Evolutionary conservation across 768 basidiomycete species (phyloP).

Genomic region (Daedalea quercina): DNA sequence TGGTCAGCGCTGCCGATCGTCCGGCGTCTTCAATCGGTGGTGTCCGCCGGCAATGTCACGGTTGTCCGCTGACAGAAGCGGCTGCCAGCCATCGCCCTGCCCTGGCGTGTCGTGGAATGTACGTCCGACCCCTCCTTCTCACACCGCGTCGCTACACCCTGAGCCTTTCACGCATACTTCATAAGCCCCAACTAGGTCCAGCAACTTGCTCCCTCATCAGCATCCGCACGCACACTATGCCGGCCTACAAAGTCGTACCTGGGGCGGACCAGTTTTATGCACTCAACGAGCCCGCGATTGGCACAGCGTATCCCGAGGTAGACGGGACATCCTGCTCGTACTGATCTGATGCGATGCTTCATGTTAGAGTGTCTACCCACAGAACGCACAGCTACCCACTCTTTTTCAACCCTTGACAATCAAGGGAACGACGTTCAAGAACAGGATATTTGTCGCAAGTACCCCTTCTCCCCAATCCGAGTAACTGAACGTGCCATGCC

Average conservation of each 20-base stretch:
- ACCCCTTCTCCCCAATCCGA: background rate
- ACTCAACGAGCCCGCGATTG: conserved; percentile 52
- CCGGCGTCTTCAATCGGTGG: too few relatives aligned
- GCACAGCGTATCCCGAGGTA: conserved; percentile 32
- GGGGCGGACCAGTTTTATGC: conserved; percentile 51
- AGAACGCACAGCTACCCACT: conserved; percentile 46
- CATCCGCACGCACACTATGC: conserved; percentile 1
- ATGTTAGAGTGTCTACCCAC: conserved; percentile 29
- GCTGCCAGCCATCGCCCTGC: too few relatives aligned
- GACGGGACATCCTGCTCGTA: background rate
- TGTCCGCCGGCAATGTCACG: too few relatives aligned
- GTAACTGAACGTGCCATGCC: background rate
- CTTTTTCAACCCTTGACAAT: conserved; percentile 66
- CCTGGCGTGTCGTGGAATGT: too few relatives aligned
- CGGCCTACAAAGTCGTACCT: conserved; percentile 41
- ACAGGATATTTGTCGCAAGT: conserved; percentile 63
- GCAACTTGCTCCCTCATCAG: background rate
- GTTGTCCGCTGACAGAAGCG: too few relatives aligned
- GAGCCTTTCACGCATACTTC: too few relatives aligned
- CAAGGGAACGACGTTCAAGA: conserved; percentile 58
- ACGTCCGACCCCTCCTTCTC: too few relatives aligned
- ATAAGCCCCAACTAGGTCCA: too few relatives aligned
- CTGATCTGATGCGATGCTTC: background rate
- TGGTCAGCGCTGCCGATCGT: too few relatives aligned
- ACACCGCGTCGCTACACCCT: too few relatives aligned